phyloP scores from a whole-genome alignment of 495 filamentous ascomycete species.

The Parmelia sp. region DNA sequence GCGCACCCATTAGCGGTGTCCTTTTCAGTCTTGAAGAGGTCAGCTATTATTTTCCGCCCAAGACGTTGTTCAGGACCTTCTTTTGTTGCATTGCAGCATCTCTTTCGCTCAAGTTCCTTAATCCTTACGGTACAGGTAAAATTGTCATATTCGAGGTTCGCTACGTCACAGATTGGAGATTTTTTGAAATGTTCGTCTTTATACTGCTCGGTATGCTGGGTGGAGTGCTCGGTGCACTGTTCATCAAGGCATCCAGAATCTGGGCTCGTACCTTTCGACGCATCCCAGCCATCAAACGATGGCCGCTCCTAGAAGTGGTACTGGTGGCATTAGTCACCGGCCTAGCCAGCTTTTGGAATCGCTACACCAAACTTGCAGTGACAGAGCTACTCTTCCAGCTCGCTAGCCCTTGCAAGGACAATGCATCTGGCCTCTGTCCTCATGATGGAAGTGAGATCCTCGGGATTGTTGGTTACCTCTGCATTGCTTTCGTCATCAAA shows the following conservation, averaged over 20 bases:
- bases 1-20: constrained; percentile 86
- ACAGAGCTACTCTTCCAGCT: constrained; percentile 87
- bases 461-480: constrained; percentile 58
- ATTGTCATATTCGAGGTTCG: constrained; percentile 94
- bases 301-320: constrained; percentile 79
- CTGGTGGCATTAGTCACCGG: constrained; percentile 84
- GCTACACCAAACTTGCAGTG: constrained; percentile 80
- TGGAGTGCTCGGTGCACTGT: constrained; percentile 77
- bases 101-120: constrained; percentile 84
- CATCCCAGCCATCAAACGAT: constrained; percentile 70
- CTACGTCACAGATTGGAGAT: constrained; percentile 87
- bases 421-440: constrained; percentile 66
- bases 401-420: constrained; percentile 76
- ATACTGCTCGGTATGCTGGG: constrained; percentile 79
- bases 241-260: constrained; percentile 87
- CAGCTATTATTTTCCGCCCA: constrained; percentile 97
- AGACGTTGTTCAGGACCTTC: constrained; percentile 95
- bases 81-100: constrained; percentile 95
- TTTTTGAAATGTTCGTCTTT: constrained; percentile 84
- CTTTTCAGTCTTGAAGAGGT: constrained; percentile 94
- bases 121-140: constrained; percentile 93
- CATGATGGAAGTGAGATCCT: constrained; percentile 64
- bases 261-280: constrained; percentile 89
- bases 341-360: constrained; percentile 85
- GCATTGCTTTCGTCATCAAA: constrained; percentile 82